Evolutionary conservation across 2,329 filamentous ascomycete species (phyloP).

Genomic region (Pochonia chlamydosporia): DNA sequence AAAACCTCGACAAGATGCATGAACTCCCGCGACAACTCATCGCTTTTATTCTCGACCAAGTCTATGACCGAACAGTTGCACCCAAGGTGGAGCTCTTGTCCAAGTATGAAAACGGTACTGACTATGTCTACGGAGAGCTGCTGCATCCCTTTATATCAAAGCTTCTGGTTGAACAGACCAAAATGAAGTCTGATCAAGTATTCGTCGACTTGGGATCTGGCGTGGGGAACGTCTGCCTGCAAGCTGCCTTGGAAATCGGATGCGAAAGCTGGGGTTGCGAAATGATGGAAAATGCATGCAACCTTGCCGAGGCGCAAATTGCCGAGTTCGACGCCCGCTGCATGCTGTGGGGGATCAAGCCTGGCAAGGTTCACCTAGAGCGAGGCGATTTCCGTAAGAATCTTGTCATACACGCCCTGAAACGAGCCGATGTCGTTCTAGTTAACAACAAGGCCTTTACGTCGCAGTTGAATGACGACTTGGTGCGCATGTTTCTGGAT

Average conservation of each 20-base stretch:
- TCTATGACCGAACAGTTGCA: constrained; percentile 88
- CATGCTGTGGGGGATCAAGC: constrained; percentile 78
- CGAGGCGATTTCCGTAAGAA: constrained; percentile 80
- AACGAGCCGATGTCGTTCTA: constrained; percentile 86
- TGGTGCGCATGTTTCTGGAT: constrained; percentile 88
- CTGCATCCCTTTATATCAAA: constrained; percentile 76
- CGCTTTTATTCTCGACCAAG: constrained; percentile 77
- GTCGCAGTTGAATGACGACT: constrained; percentile 73
- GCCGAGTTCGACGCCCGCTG: constrained; percentile 81
- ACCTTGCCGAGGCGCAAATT: constrained; percentile 73
- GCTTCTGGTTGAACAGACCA: constrained; percentile 70
- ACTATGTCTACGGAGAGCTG: constrained; percentile 93
- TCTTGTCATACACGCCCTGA: constrained; percentile 64
- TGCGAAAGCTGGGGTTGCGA: constrained; percentile 96
- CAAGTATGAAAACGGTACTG: constrained; percentile 83
- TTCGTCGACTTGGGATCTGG: constrained; percentile 95
- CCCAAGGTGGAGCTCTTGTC: constrained; percentile 78
- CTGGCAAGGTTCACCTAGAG: constrained; percentile 74
- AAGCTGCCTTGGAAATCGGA: constrained; percentile 87
- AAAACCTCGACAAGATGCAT: constrained; percentile 63
- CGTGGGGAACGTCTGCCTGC: constrained; percentile 91
- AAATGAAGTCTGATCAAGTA: constrained; percentile 74
- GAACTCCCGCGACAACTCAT: constrained; percentile 67
- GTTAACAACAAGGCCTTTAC: constrained; percentile 98
- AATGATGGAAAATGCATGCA: constrained; percentile 87